A percentile compares a stretch with the other conserved stretches of the same genome.
phyloP scores from a whole-genome alignment of 2,329 filamentous ascomycete genomes.

The Colletotrichum falcatum region DNA sequence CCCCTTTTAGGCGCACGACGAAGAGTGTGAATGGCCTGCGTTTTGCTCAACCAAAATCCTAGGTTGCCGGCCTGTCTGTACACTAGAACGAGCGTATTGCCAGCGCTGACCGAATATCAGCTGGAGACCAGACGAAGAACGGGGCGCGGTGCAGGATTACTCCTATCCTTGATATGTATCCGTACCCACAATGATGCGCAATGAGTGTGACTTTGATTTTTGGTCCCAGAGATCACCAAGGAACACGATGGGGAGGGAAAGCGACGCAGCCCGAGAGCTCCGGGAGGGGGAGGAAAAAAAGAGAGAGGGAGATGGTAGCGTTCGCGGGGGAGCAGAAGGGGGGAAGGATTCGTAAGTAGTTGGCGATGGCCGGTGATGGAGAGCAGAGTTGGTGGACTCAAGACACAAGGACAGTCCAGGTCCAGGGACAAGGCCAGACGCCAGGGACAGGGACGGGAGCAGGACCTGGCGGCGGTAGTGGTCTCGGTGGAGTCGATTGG shows the following conservation, averaged over 20 bases:
- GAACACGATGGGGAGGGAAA: background rate
- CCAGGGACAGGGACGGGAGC: conserved; percentile 35
- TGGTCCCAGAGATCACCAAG: background rate
- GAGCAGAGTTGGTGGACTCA: conserved; percentile 28
- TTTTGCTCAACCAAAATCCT: conserved; percentile 2
- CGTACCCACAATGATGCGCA: background rate
- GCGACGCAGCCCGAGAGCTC: background rate
- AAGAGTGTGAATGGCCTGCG: conserved; percentile 10
- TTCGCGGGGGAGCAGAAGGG: background rate
- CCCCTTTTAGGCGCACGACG: background rate
- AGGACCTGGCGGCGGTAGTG: conserved; percentile 35
- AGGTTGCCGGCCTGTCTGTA: conserved; percentile 2
- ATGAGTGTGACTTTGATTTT: background rate
- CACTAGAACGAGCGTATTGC: background rate
- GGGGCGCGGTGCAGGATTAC: background rate
- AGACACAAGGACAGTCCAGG: conserved; percentile 33
- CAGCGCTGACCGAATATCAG: conserved; percentile 21
- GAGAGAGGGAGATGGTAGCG: background rate
- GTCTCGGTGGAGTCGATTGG: conserved; percentile 35
- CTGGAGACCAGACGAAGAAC: conserved; percentile 16
- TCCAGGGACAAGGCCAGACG: conserved; percentile 34
- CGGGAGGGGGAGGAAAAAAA: background rate
- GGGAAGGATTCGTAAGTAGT: conserved; percentile 32
- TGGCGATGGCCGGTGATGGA: conserved; percentile 21
- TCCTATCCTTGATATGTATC: background rate